Conservation (phyloP, 1,139 yeast genomes). For the Hansenula sp. region DNA sequence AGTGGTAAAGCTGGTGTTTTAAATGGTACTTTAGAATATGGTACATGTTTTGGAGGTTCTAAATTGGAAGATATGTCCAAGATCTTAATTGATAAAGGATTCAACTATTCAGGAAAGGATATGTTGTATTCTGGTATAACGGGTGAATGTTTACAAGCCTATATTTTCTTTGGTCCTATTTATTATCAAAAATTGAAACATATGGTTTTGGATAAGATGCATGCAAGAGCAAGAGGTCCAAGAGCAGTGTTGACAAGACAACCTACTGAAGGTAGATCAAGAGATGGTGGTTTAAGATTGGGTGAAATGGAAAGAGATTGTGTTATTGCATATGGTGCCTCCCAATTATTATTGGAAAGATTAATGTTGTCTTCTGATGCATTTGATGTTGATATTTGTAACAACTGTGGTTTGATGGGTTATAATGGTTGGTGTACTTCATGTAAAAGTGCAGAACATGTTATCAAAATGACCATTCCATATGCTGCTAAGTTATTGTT, state of each 20-base stretch:
- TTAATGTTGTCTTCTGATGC: constrained; percentile 97
- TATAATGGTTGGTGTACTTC: constrained; percentile 96
- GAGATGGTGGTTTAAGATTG: constrained; percentile 98
- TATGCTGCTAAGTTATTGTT: constrained; percentile 94
- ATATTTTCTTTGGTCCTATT: constrained; percentile 96
- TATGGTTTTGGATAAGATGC: constrained; percentile 99
- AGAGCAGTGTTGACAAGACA: constrained; percentile 97
- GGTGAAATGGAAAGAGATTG: constrained; percentile 99
- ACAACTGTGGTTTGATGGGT: constrained; percentile 96
- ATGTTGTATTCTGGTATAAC: constrained; percentile 98
- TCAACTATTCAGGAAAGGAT: constrained; percentile 93
- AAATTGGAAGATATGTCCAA: constrained; percentile 94
- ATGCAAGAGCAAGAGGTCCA: constrained; percentile 99
- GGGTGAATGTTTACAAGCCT: constrained; percentile 96
- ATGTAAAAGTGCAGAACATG: constrained; percentile 82
- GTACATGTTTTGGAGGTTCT: constrained; percentile 98
- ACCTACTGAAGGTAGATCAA: constrained; percentile 98
- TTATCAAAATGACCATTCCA: constrained; percentile 94
- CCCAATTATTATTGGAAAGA: constrained; percentile 88
- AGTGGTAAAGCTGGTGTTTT: constrained; percentile 98
- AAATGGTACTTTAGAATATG: constrained; percentile 88
- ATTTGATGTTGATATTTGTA: constrained; percentile 93
- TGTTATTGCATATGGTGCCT: constrained; percentile 99
- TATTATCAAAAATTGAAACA: constrained; percentile 97
- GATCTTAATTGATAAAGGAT: constrained; percentile 86